Conservation (phyloP, 2,329 filamentous ascomycete species). For the Shiraia sp. region DNA sequence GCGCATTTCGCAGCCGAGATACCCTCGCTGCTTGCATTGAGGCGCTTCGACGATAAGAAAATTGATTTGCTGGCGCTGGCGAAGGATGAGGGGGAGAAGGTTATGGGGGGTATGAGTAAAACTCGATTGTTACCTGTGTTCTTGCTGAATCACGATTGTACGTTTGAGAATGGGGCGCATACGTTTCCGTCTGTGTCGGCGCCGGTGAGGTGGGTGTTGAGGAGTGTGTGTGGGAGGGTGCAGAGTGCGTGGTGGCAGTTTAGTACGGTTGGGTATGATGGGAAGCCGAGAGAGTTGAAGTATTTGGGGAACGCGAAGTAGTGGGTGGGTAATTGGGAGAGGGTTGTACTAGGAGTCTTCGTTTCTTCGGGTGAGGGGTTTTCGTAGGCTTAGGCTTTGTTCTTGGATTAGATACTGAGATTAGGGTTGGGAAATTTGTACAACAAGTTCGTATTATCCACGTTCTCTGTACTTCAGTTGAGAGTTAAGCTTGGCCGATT, state of each 20-base stretch:
- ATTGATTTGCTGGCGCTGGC: slow-evolving; percentile 23
- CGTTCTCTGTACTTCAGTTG: no score
- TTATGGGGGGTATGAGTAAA: slow-evolving; percentile 17
- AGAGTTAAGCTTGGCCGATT: no score
- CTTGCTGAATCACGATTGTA: slow-evolving; percentile 18
- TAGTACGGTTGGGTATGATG: slow-evolving; percentile 17
- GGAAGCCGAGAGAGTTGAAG: slow-evolving; percentile 9
- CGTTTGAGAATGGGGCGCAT: slow-evolving; percentile 16
- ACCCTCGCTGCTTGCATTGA: slow-evolving; percentile 21
- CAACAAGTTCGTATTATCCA: no score
- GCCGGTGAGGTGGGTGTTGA: slow-evolving; percentile 67
- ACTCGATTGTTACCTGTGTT: slow-evolving; percentile 12
- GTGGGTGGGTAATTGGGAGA: background rate
- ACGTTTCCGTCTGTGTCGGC: slow-evolving; percentile 48
- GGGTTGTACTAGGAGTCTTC: background rate
- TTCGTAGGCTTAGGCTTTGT: no score
- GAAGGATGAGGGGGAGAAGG: slow-evolving; percentile 24
- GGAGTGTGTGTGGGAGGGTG: slow-evolving; percentile 66
- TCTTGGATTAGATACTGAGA: no score
- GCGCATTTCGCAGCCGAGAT: slow-evolving; percentile 34
- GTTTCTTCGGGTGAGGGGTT: no score
- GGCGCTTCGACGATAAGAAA: slow-evolving; percentile 19
- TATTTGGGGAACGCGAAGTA: slow-evolving; percentile 6
- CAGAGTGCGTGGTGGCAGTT: slow-evolving; percentile 26
- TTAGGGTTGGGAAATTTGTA: no score